A percentile compares a stretch with the other conserved stretches of the same genome.
Evolutionary conservation across 257 asterid species (phyloP).

Genomic region (Jacaranda copaia): DNA sequence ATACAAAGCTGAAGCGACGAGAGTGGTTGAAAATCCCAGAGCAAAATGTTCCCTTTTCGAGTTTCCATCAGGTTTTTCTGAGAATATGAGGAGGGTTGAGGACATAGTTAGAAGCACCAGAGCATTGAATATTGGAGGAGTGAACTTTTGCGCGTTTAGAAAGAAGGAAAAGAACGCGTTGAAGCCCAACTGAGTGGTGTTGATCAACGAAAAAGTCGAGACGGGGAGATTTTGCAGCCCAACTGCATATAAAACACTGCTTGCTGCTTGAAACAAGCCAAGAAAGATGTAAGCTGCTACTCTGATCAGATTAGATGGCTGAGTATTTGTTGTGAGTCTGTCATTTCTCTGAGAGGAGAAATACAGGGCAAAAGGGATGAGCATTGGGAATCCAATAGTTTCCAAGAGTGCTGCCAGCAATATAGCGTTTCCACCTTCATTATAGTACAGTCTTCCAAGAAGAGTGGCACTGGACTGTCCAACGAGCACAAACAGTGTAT

Average conservation of each 20-base stretch:
- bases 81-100: constrained; percentile 44
- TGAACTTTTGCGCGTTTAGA: constrained; percentile 56
- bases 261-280: constrained; percentile 49
- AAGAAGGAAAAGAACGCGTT: constrained; percentile 59
- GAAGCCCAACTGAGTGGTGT: constrained; percentile 62
- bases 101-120: constrained; percentile 57
- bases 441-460: constrained; percentile 57
- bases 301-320: constrained; percentile 30
- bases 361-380: constrained; percentile 53
- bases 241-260: constrained; percentile 46
- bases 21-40: constrained; percentile 47
- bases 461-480: constrained; percentile 57
- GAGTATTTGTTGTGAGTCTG: background rate
- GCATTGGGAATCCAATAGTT: constrained; percentile 59
- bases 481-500: constrained; percentile 44
- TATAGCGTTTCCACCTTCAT: constrained; percentile 59
- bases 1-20: constrained; percentile 43
- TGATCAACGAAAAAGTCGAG: constrained; percentile 60
- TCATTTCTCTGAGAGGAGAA: background rate
- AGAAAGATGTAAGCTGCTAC: constrained; percentile 40
- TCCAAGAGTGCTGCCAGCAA: constrained; percentile 58
- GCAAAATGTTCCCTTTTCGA: constrained; percentile 17
- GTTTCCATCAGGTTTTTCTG: background rate
- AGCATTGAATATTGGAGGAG: constrained; percentile 53
- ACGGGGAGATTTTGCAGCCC: constrained; percentile 61